Evolutionary conservation across 805 yeast species (phyloP), one percentile per base, ranked within the genome.

Genomic region (Myxozyma nipponensis): DNA sequence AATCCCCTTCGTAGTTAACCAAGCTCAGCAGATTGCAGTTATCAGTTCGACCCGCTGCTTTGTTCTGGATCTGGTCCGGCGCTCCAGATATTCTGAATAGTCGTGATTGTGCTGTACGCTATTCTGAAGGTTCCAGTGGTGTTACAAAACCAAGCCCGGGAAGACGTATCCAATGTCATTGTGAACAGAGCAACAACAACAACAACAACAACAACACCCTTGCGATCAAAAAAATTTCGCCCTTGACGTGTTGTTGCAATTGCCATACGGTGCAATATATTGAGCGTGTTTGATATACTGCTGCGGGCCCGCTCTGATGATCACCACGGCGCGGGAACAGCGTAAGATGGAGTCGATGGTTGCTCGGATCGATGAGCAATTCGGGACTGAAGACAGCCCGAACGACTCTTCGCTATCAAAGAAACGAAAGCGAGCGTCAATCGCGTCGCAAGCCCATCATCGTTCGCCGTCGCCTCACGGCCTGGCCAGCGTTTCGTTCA

Each of bases 321-420:
- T 46, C 42, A 45, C 41, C 56, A 44, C 57, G 21, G 39, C 57
- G 23, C 50, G 57, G 23, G 57, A 53, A 36, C 56, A 53, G 39
- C 55, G 56, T 38, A 53, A 50, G 39, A 51, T 53, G 51, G 37
- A 39, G 30, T 54, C 50, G 28, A 32, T 30, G 45, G 26, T 51
- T 13, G 57, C 54, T 17, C 55, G 57, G 21, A 51, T 53, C 24
- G 50, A 50, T n/a, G 57, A 53, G 46, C 57, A 53, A 23, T 50
- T 45, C 30, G 22, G 44, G 39, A 13, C 56, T 28, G 13, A 7
- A 9, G 13, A 28, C 13, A 28, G 32, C 32, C 32, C 32, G 13
- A 13, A 13, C 7, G n/a, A n/a, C n/a, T n/a, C n/a, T n/a, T n/a
- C n/a, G n/a, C n/a, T n/a, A n/a, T n/a, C n/a, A n/a, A 28, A 13